These are phyloP conservation scores for Halophytophthora polymorphica DNA, from an alignment of 352 stramenopile species.

Conservation along the genomic window DNA sequence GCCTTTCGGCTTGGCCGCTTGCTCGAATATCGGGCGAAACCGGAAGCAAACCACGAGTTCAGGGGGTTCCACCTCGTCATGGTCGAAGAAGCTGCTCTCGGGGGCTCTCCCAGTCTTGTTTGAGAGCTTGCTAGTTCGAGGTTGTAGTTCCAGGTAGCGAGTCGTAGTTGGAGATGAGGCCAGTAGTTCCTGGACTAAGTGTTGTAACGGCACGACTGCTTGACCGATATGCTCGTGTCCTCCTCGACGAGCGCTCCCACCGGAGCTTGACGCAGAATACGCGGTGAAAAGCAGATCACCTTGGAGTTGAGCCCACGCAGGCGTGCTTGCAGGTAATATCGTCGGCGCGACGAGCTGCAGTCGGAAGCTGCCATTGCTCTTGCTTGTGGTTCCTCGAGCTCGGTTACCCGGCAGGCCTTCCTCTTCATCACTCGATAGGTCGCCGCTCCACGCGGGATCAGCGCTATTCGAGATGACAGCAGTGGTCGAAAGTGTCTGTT, in stretches of 20 bases:
- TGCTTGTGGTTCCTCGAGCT: not conserved
- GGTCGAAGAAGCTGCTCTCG: constrained; percentile 15
- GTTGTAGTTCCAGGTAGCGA: constrained; percentile 31
- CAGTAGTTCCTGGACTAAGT: constrained; percentile 34
- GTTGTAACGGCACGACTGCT: constrained; percentile 34
- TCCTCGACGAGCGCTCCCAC: constrained; percentile 8
- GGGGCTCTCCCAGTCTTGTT: constrained; percentile 12
- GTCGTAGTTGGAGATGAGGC: constrained; percentile 19
- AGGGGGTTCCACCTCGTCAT: constrained; percentile 8
- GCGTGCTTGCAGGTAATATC: constrained; percentile 8
- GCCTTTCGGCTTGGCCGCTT: constrained; percentile 7
- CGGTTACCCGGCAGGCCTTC: not conserved
- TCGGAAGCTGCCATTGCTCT: constrained; percentile 28
- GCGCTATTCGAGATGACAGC: constrained; percentile 10
- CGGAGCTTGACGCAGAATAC: constrained; percentile 25
- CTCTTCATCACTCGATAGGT: constrained; percentile 8
- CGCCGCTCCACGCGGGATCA: constrained; percentile 51
- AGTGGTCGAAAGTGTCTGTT: constrained; percentile 45
- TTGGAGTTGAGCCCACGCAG: constrained; percentile 46
- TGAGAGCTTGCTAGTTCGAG: constrained; percentile 34
- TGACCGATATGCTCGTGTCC: constrained; percentile 56
- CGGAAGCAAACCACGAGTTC: constrained; percentile 40
- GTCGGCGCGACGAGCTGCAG: constrained; percentile 44
- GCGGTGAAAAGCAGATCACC: constrained; percentile 66
- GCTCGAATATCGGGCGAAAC: constrained; percentile 38